phyloP scores from a whole-genome alignment of 1,284 basidiomycete genomes.

The Athelia psychrophila region DNA sequence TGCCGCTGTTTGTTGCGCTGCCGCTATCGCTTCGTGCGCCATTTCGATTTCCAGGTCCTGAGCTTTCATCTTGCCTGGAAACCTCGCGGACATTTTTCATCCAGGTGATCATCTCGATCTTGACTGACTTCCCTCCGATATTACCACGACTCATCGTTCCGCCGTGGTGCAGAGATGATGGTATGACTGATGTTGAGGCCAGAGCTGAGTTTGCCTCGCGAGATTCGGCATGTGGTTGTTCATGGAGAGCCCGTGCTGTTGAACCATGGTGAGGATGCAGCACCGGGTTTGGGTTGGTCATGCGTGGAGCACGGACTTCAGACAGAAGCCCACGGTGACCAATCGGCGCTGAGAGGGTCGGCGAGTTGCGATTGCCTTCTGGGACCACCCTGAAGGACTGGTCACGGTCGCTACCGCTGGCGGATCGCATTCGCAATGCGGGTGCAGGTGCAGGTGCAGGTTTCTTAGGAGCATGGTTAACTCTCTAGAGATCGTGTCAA shows the following conservation, averaged over 20 bases:
- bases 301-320: slow-evolving; percentile 59
- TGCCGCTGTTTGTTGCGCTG: slow-evolving; percentile 36
- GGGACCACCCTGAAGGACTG: slow-evolving; percentile 49
- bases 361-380: slow-evolving; percentile 28
- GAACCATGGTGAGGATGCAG: slow-evolving; percentile 21
- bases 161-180: slow-evolving; percentile 17
- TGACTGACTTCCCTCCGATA: slow-evolving; percentile 45
- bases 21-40: slow-evolving; percentile 37
- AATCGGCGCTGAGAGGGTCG: slow-evolving; percentile 61
- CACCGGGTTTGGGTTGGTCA: slow-evolving; percentile 23
- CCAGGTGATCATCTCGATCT: slow-evolving; percentile 69
- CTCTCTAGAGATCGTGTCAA: slow-evolving; percentile 32
- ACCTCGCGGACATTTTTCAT: slow-evolving; percentile 67
- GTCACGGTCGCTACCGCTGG: slow-evolving; percentile 21
- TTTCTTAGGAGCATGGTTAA: slow-evolving; percentile 31
- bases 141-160: slow-evolving; percentile 61
- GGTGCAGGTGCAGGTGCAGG: not conserved
- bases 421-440: not conserved
- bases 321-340: slow-evolving; percentile 65
- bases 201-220: not conserved
- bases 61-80: slow-evolving; percentile 44
- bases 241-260: slow-evolving; percentile 24
- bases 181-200: slow-evolving; percentile 2
- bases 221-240: not conserved
- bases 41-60: slow-evolving; percentile 51